Conservation (phyloP, 2,329 filamentous ascomycete species). For the Drechslerella stenobrocha region DNA sequence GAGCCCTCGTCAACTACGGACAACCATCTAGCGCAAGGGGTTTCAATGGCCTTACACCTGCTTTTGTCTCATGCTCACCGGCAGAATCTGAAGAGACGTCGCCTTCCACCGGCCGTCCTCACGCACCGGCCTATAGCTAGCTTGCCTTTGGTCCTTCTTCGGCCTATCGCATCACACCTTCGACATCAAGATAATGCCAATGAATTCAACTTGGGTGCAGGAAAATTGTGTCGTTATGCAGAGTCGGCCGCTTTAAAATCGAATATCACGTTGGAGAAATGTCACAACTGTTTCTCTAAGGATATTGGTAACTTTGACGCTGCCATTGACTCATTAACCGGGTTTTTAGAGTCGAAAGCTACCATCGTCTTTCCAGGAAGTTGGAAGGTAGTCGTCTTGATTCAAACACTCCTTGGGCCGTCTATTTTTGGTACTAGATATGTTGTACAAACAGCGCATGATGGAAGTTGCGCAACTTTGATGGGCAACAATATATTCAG, state of each 20-base stretch:
- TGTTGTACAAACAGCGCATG: slow-evolving; percentile 51
- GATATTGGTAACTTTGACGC: slow-evolving; percentile 55
- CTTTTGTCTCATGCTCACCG: slow-evolving; percentile 78
- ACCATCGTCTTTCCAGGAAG: slow-evolving; percentile 55
- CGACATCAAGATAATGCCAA: slow-evolving; percentile 48
- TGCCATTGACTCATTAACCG: slow-evolving; percentile 57
- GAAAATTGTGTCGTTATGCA: slow-evolving; percentile 50
- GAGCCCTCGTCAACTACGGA: slow-evolving; percentile 55
- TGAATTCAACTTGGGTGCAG: slow-evolving; percentile 46
- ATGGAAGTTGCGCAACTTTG: slow-evolving; percentile 51
- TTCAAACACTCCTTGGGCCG: slow-evolving; percentile 49
- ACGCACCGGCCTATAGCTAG: slow-evolving; percentile 59
- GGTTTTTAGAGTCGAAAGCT: slow-evolving; percentile 58
- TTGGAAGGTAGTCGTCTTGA: slow-evolving; percentile 51
- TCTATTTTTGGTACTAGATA: slow-evolving; percentile 51
- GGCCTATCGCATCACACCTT: slow-evolving; percentile 58
- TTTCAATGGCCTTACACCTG: slow-evolving; percentile 71
- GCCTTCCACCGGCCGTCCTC: slow-evolving; percentile 65
- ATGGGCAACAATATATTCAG: slow-evolving; percentile 52
- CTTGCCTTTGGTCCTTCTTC: slow-evolving; percentile 63
- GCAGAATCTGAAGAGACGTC: slow-evolving; percentile 70
- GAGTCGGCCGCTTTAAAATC: slow-evolving; percentile 49
- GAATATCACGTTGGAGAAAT: slow-evolving; percentile 45
- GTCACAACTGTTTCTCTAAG: slow-evolving; percentile 48
- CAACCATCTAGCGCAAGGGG: slow-evolving; percentile 65